phyloP scores from a whole-genome alignment of 352 stramenopile species.

The Pythium aristosporum region DNA sequence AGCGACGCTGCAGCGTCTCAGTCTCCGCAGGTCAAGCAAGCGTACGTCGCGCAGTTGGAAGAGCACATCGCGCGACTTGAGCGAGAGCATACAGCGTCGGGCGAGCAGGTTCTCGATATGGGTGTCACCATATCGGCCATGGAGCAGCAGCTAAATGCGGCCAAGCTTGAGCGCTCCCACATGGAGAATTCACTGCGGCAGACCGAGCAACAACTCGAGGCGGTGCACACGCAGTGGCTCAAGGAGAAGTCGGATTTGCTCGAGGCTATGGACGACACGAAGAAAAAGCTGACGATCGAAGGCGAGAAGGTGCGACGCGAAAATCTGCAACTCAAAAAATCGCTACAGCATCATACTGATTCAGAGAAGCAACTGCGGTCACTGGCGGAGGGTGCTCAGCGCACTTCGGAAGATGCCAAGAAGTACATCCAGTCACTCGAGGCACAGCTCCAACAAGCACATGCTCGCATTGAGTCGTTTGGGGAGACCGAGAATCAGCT shows the following conservation, averaged over 20 bases:
- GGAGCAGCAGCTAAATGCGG: constrained; percentile 43
- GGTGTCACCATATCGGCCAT: constrained; percentile 35
- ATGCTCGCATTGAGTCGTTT: constrained; percentile 26
- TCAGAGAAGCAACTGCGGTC: constrained; percentile 37
- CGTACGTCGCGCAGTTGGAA: constrained; percentile 27
- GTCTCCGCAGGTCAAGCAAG: constrained; percentile 4
- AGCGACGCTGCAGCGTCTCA: constrained; percentile 4
- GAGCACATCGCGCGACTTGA: constrained; percentile 34
- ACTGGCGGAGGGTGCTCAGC: constrained; percentile 30
- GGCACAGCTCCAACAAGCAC: constrained; percentile 34
- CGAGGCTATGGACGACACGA: constrained; percentile 38
- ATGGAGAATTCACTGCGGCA: constrained; percentile 45
- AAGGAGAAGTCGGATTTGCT: constrained; percentile 59
- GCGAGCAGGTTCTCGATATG: constrained; percentile 27
- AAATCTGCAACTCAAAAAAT: constrained; percentile 39
- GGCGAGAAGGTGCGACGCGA: constrained; percentile 44
- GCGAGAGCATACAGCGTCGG: constrained; percentile 31
- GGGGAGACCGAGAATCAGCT: constrained; percentile 44
- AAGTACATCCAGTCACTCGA: constrained; percentile 35
- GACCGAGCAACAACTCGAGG: constrained; percentile 52
- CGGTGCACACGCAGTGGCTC: constrained; percentile 56
- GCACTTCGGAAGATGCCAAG: constrained; percentile 28
- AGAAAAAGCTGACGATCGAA: constrained; percentile 31
- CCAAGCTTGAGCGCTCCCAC: constrained; percentile 39
- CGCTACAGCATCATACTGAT: constrained; percentile 25